Evolutionary conservation across 306 rosid genomes (phyloP), one percentile per base, ranked within the genome.

Genomic region (Alnus glutinosa): DNA sequence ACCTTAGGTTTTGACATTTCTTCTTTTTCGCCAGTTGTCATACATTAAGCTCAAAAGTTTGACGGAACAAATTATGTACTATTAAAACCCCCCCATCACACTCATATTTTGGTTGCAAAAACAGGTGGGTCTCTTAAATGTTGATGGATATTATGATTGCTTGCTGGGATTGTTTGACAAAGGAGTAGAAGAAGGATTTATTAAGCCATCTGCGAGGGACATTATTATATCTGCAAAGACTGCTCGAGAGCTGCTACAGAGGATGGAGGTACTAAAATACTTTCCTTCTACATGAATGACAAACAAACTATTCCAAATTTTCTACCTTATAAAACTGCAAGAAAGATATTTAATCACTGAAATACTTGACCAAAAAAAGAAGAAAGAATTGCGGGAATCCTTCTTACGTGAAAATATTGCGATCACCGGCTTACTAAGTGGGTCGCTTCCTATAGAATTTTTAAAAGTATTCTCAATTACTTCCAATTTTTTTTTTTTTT

Each of bases 131-230:
- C 64, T 79, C 14, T 39, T 79, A 12, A 83, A 70, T 57, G 44
- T 70, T 39, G 78, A 75, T 62, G 78, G 84, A 36, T 79, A 83
- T 71, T 79, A 61, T 9, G 76, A 83, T 64, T 79, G 83, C 78
- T 62, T 71, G 67, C 80, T 83, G n/a, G 66, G 76, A 44, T 48
- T 79, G 72, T 84, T 84, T 67, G 81, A 84, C 76, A 75, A 75
- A 71, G 81, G 78, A 4, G 81, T 79, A 34, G 78, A 83, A 84
- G 84, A 84, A 42, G 81, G 81, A 59, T 75, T 83, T 36, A 79
- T 78, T 46, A 75, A 70, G 18, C 67, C 71, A 58, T 9, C 80
- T 32, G 73, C 76, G 10, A 73, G 80, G 78, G 70, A 54, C 49
- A 83, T 75, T 13, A 70, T 83, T 70, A 75, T 76, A 14, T 52